Evolutionary conservation across 768 basidiomycete species (phyloP).

Genomic region (Tricholoma hemisulphureum): DNA sequence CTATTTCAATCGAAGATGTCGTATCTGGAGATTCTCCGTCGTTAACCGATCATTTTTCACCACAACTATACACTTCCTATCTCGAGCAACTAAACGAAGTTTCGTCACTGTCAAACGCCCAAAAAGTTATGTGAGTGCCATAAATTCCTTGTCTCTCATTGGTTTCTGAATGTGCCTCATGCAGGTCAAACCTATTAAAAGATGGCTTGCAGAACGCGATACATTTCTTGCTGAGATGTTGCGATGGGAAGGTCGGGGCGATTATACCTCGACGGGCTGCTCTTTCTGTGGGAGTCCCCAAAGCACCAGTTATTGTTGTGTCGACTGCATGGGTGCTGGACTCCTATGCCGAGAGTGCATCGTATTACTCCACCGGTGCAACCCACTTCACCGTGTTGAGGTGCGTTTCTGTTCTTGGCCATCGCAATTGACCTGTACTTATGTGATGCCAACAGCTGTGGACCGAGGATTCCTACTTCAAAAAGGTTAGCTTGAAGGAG

Average conservation of each 20-base stretch:
- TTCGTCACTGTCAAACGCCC: background rate
- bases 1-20: background rate
- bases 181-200: background rate
- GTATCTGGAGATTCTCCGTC: background rate
- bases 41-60: background rate
- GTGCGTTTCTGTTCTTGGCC: background rate
- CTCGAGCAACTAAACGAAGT: background rate
- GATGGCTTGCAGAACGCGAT: slow-evolving; percentile 3
- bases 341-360: slow-evolving; percentile 4
- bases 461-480: background rate
- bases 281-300: background rate
- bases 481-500: background rate
- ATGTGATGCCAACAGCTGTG: background rate
- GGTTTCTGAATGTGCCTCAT: background rate
- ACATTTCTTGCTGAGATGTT: slow-evolving; percentile 4
- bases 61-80: background rate
- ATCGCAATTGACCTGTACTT: background rate
- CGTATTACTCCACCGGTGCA: background rate
- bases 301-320: background rate
- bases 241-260: slow-evolving; percentile 2
- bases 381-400: slow-evolving; percentile 2
- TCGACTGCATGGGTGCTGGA: slow-evolving; percentile 1
- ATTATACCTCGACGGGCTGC: background rate
- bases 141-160: background rate
- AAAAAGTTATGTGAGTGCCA: background rate